Percentiles rank a stretch among this genome's conserved stretches.
These are phyloP conservation scores for Pichia sp. DNA, from an alignment of 1,139 yeast genomes.

Conservation along the genomic window DNA sequence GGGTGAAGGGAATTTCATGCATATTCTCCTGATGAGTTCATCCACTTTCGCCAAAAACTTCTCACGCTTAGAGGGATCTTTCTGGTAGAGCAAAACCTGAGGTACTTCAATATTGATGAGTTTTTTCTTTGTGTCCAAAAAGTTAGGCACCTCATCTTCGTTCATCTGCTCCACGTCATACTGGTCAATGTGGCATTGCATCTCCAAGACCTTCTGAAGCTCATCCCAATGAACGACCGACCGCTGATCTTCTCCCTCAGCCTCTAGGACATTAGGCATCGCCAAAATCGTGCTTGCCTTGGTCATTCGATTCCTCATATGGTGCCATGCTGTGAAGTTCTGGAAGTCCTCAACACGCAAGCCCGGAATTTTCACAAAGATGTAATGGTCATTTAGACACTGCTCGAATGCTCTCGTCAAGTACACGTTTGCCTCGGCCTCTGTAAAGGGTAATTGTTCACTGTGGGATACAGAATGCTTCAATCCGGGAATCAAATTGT, in stretches of 20 bases:
- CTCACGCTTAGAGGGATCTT: slow-evolving; percentile 32
- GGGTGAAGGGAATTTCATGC: slow-evolving; percentile 68
- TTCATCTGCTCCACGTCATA: slow-evolving; percentile 38
- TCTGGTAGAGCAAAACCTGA: slow-evolving; percentile 14
- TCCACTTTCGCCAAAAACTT: slow-evolving; percentile 42
- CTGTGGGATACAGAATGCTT: slow-evolving; percentile 32
- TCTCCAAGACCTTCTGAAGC: slow-evolving; percentile 40
- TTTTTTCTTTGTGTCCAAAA: slow-evolving; percentile 59
- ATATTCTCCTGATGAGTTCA: slow-evolving; percentile 42
- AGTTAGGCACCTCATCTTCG: slow-evolving; percentile 43
- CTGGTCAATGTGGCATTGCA: slow-evolving; percentile 47
- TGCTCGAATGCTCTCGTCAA: slow-evolving; percentile 48
- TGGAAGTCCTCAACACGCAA: slow-evolving; percentile 54
- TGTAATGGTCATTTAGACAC: slow-evolving; percentile 68
- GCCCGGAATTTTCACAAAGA: slow-evolving; percentile 71
- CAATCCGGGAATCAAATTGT: slow-evolving; percentile 35
- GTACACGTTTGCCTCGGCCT: slow-evolving; percentile 42
- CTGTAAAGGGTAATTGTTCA: slow-evolving; percentile 34
- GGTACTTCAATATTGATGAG: slow-evolving; percentile 51
- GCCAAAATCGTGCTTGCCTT: slow-evolving; percentile 63
- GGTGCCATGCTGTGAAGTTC: slow-evolving; percentile 46
- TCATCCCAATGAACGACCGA: slow-evolving; percentile 43
- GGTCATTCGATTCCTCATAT: slow-evolving; percentile 50
- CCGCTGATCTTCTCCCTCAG: slow-evolving; percentile 1
- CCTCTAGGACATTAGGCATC: slow-evolving; percentile 44